Percentiles rank a stretch among this genome's conserved stretches.
These are phyloP conservation scores for Ramaria rubella DNA, from an alignment of 768 basidiomycete genomes.

Conservation along the genomic window DNA sequence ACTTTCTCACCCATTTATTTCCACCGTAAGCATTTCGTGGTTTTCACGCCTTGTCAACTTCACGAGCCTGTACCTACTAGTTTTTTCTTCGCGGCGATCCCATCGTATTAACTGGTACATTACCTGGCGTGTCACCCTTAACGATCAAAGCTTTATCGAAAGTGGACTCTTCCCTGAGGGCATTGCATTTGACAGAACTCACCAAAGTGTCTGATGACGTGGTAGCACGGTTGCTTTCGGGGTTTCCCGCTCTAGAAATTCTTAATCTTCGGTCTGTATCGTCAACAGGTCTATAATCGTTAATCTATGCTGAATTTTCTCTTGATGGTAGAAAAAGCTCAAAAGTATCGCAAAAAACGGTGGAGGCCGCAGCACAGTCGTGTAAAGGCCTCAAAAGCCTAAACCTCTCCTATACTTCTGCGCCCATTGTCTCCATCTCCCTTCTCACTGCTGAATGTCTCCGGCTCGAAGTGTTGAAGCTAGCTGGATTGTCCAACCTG, in stretches of 20 bases:
- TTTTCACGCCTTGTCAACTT: neutral
- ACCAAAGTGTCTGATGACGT: conserved; percentile 43
- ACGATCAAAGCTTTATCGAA: conserved; percentile 43
- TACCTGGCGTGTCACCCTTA: conserved; percentile 46
- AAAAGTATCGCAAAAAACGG: conserved; percentile 46
- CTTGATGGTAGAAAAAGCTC: conserved; percentile 45
- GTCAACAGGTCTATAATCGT: neutral
- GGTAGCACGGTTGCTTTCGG: conserved; percentile 45
- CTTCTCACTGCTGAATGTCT: conserved; percentile 36
- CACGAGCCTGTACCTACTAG: conserved; percentile 29
- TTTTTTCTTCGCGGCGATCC: conserved; percentile 52
- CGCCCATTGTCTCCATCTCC: conserved; percentile 41
- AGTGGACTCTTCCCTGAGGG: conserved; percentile 33
- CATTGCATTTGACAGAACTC: conserved; percentile 47
- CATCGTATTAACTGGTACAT: conserved; percentile 38
- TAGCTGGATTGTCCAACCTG: conserved; percentile 58
- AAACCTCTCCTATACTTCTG: conserved; percentile 58
- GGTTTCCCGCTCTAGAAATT: conserved; percentile 37
- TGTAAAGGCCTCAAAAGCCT: conserved; percentile 40
- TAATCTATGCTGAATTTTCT: neutral
- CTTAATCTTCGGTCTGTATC: conserved; percentile 48
- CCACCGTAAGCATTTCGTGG: conserved; percentile 35
- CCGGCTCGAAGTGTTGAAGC: conserved; percentile 49
- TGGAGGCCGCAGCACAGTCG: conserved; percentile 34
- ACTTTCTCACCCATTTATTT: conserved; percentile 49